A percentile compares a stretch with the other conserved stretches of the same genome.
These are phyloP conservation scores for Metschnikowia sp. DNA, from an alignment of 805 yeast genomes.

Conservation along the genomic window DNA sequence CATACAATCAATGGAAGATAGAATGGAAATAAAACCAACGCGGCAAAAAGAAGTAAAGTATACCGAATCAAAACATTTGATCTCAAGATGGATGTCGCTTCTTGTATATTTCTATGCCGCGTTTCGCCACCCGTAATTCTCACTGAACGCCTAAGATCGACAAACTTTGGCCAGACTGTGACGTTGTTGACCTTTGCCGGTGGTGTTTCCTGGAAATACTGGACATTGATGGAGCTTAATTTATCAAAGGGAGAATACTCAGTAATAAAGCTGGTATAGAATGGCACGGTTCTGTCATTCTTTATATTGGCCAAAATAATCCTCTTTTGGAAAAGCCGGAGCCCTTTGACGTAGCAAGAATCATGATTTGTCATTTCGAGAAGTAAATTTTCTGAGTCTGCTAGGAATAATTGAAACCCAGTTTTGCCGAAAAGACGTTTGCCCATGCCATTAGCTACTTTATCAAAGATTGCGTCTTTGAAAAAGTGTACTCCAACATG, in stretches of 20 bases:
- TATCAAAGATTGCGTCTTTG: constrained; percentile 30
- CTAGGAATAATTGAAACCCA: constrained; percentile 34
- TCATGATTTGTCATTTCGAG: constrained; percentile 51
- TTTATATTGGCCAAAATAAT: constrained; percentile 68
- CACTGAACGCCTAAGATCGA: constrained; percentile 44
- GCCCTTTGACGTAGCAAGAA: constrained; percentile 50
- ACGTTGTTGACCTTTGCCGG: constrained; percentile 35
- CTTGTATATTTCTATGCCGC: constrained; percentile 30
- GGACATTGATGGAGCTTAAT: constrained; percentile 46
- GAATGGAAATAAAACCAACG: constrained; percentile 38
- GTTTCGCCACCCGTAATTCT: constrained; percentile 11
- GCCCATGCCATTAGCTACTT: constrained; percentile 31
- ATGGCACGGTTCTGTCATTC: constrained; percentile 85
- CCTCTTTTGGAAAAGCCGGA: constrained; percentile 54
- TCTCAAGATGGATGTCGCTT: constrained; percentile 36
- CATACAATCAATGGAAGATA: constrained; percentile 49
- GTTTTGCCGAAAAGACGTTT: constrained; percentile 34
- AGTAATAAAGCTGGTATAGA: constrained; percentile 77
- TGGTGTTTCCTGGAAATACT: constrained; percentile 47
- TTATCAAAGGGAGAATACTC: constrained; percentile 69
- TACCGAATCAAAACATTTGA: constrained; percentile 25
- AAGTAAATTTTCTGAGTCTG: constrained; percentile 44
- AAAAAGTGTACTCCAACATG: constrained; percentile 56
- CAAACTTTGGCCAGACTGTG: constrained; percentile 44
- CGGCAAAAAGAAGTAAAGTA: constrained; percentile 23